Evolutionary conservation across 2,329 filamentous ascomycete genomes (phyloP).

Genomic region (Drechmeria coniospora): DNA sequence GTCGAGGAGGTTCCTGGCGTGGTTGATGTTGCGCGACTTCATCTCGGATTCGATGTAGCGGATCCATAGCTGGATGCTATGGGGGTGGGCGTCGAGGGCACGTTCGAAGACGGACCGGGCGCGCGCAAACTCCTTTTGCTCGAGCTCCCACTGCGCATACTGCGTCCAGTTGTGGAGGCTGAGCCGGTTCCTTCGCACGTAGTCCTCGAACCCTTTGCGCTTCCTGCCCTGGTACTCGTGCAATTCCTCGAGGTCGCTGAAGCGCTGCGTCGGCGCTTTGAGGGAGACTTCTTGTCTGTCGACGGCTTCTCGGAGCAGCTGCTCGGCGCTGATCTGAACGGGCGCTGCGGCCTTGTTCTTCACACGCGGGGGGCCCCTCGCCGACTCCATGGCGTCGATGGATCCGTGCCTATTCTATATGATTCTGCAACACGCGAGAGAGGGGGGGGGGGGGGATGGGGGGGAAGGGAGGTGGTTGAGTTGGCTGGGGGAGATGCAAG

Average conservation of each 20-base stretch:
- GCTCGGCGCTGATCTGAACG: constrained; percentile 86
- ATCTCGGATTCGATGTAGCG: constrained; percentile 94
- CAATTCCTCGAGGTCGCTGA: constrained; percentile 91
- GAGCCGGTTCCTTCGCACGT: constrained; percentile 84
- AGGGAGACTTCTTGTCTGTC: constrained; percentile 83
- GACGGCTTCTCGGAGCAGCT: constrained; percentile 91
- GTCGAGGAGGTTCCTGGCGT: constrained; percentile 86
- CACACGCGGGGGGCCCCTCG: constrained; percentile 83
- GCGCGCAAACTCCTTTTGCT: constrained; percentile 91
- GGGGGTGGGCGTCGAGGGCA: constrained; percentile 80
- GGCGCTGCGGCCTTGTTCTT: constrained; percentile 96
- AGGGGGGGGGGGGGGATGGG: constrained; percentile 1
- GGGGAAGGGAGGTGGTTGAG: constrained; percentile 2
- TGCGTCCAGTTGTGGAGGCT: constrained; percentile 99
- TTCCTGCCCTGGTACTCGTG: constrained; percentile 96
- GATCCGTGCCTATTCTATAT: neutral
- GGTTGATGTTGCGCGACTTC: constrained; percentile 85
- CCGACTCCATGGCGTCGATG: constrained; percentile 61
- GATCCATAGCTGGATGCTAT: constrained; percentile 76
- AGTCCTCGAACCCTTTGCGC: constrained; percentile 93
- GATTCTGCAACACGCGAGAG: neutral
- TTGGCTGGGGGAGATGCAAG: neutral
- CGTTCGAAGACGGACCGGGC: constrained; percentile 90
- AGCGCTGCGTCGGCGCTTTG: constrained; percentile 84
- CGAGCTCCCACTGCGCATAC: constrained; percentile 92